Percentiles rank a stretch among this genome's conserved stretches.
These are phyloP conservation scores for Moesziomyces globuligerus DNA, from an alignment of 1,284 basidiomycete genomes.

Conservation along the genomic window DNA sequence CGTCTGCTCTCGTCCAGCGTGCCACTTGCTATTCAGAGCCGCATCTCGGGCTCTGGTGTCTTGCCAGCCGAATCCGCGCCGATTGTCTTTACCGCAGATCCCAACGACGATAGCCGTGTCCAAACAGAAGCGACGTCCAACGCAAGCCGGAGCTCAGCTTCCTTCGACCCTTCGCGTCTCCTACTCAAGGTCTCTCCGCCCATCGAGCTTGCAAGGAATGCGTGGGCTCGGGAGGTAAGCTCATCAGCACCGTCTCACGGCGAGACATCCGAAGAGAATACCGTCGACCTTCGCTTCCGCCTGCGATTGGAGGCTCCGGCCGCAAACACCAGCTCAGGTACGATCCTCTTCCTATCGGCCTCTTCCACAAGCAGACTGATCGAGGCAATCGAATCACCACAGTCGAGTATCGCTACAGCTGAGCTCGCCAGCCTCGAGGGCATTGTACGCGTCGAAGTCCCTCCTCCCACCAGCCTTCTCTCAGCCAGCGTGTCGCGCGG, in stretches of 20 bases:
- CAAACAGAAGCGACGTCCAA: background rate
- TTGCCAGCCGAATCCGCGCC: background rate
- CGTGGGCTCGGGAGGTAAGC: slow-evolving; percentile 19
- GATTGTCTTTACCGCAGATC: slow-evolving; percentile 31
- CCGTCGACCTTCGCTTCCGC: slow-evolving; percentile 25
- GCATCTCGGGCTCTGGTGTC: slow-evolving; percentile 5
- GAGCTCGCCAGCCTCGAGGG: slow-evolving; percentile 45
- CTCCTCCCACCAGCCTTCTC: background rate
- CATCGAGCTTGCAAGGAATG: slow-evolving; percentile 18
- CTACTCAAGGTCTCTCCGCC: slow-evolving; percentile 42
- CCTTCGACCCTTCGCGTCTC: slow-evolving; percentile 30
- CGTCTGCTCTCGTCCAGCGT: slow-evolving; percentile 3
- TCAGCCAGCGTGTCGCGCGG: slow-evolving; percentile 19
- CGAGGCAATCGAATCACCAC: slow-evolving; percentile 18
- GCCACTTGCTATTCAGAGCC: slow-evolving; percentile 29
- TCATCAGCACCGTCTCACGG: slow-evolving; percentile 16
- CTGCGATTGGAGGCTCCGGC: slow-evolving; percentile 24
- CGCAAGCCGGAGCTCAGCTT: background rate
- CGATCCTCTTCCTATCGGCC: slow-evolving; percentile 45
- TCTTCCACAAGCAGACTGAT: slow-evolving; percentile 17
- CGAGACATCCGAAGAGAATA: slow-evolving; percentile 13
- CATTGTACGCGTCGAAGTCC: slow-evolving; percentile 34
- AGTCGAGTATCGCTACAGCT: slow-evolving; percentile 18
- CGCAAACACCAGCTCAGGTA: slow-evolving; percentile 6
- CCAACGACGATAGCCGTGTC: background rate